Conservation (phyloP, 345 rosid genomes). For the Hibiscus tridactylites region DNA sequence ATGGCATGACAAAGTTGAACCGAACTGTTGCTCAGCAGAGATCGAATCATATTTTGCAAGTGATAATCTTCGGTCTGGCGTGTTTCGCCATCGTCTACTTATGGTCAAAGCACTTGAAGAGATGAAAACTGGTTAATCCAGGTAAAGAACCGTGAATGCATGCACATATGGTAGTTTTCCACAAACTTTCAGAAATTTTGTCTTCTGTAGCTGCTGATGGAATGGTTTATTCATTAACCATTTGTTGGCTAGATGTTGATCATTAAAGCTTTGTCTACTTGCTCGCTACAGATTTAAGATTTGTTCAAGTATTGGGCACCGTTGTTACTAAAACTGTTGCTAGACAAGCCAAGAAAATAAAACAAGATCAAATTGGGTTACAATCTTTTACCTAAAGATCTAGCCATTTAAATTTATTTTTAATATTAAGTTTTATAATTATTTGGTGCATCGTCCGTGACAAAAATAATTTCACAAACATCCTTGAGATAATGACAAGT, state of each 20-base stretch:
- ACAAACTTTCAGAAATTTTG: too few relatives aligned
- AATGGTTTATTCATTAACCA: neutral
- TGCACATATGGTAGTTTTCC: too few relatives aligned
- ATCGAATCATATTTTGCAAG: conserved; percentile 12
- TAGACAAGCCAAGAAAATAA: neutral
- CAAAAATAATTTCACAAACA: too few relatives aligned
- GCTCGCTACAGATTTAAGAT: neutral
- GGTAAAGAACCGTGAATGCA: neutral
- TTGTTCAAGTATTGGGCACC: neutral
- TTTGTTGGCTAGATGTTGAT: neutral
- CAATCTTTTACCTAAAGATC: too few relatives aligned
- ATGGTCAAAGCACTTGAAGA: conserved; percentile 8
- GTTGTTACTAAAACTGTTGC: neutral
- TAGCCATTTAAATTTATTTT: too few relatives aligned
- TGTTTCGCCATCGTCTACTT: conserved; percentile 6
- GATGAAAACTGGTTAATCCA: neutral
- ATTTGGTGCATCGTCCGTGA: too few relatives aligned
- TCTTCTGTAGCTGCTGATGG: neutral
- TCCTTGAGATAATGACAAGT: too few relatives aligned
- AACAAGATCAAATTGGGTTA: neutral
- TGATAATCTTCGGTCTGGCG: neutral
- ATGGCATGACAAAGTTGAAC: conserved; percentile 10
- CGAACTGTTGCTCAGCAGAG: neutral
- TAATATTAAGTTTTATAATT: too few relatives aligned
- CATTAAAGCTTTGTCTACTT: neutral